These are phyloP conservation scores for Eucalyptus caleyi DNA, from an alignment of 345 rosid species.

Conservation along the genomic window DNA sequence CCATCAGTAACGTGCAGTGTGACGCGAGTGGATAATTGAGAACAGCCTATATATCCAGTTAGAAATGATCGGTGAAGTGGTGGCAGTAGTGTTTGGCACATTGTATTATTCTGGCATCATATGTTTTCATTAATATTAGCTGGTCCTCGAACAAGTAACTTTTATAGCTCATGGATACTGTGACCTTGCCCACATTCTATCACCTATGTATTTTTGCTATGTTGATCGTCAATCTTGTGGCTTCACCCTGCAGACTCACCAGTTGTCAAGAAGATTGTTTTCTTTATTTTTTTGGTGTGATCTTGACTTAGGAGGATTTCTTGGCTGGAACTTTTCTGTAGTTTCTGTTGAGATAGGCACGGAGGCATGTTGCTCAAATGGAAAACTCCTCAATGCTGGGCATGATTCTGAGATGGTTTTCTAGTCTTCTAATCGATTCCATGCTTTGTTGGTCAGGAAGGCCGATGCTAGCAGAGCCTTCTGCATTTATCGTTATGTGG, in stretches of 20 bases:
- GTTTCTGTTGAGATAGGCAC: background rate
- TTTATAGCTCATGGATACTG: background rate
- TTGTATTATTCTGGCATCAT: background rate
- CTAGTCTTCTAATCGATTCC: background rate
- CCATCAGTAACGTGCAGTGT: background rate
- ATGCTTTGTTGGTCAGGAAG: background rate
- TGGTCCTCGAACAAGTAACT: background rate
- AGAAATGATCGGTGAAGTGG: background rate
- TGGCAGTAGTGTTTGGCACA: background rate
- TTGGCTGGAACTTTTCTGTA: background rate
- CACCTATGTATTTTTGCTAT: background rate
- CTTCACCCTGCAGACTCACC: background rate
- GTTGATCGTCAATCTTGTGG: background rate
- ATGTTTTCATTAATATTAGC: background rate
- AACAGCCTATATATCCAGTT: background rate
- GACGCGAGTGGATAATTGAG: background rate
- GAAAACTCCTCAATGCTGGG: background rate
- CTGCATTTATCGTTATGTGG: background rate
- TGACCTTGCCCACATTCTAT: background rate
- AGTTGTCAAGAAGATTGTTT: background rate
- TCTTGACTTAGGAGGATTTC: background rate
- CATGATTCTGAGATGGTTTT: background rate
- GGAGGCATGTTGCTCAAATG: background rate
- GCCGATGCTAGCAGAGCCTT: background rate
- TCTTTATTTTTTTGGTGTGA: background rate